These are phyloP conservation scores for Herpetomonas muscarum DNA, from an alignment of 208 protist genomes.

Conservation along the genomic window DNA sequence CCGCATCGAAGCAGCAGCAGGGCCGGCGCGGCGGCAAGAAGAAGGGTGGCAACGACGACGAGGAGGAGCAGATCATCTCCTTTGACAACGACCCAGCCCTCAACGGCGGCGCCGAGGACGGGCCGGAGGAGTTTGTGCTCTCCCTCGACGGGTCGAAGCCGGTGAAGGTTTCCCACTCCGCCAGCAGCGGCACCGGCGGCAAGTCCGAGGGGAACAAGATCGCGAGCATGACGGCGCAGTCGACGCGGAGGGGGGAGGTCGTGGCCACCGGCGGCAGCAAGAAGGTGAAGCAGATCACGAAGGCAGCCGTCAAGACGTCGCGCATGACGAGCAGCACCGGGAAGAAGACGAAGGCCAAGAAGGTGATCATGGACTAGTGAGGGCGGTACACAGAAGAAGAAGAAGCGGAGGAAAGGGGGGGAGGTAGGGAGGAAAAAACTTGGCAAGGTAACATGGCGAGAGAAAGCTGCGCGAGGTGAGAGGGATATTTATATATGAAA, in stretches of 20 bases:
- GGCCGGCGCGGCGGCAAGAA: neutral
- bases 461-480: too few species aligned
- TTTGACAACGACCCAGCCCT: slow-evolving; percentile 2
- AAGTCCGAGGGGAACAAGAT: slow-evolving; percentile 21
- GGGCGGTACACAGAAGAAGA: slow-evolving; percentile 3
- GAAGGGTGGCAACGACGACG: neutral
- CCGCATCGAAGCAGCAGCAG: neutral
- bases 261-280: slow-evolving; percentile 17
- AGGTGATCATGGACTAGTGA: neutral
- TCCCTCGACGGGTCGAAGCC: slow-evolving; percentile 31
- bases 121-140: slow-evolving; percentile 70
- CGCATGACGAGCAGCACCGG: slow-evolving; percentile 33
- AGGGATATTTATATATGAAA: too few species aligned
- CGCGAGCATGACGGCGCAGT: slow-evolving; percentile 20
- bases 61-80: neutral
- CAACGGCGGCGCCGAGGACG: slow-evolving; percentile 19
- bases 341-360: slow-evolving; percentile 21
- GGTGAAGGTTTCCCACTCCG: neutral
- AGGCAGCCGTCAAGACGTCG: slow-evolving; percentile 11
- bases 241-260: slow-evolving; percentile 15
- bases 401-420: neutral
- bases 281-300: slow-evolving; percentile 43
- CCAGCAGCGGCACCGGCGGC: neutral
- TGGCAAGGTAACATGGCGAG: too few species aligned
- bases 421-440: neutral